phyloP scores from a whole-genome alignment of 306 rosid species.

The Cicer pinnatifidum region DNA sequence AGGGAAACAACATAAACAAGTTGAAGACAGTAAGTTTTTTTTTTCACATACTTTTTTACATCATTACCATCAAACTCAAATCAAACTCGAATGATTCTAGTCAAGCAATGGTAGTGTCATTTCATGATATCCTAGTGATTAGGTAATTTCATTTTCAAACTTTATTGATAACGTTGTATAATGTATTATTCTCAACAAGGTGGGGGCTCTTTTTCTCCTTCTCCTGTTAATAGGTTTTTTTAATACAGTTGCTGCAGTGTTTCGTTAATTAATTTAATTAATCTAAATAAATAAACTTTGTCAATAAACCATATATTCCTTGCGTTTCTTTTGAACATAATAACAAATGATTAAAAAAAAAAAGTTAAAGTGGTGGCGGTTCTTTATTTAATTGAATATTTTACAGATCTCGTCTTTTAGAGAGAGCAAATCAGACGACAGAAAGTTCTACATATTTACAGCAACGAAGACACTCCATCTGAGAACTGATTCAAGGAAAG shows the following conservation, averaged over 20 bases:
- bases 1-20: constrained; percentile 21
- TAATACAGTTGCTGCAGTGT: constrained; percentile 34
- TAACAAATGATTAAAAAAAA: too few relatives aligned
- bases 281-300: neutral
- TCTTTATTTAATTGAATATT: neutral
- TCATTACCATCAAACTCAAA: neutral
- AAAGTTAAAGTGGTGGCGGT: neutral
- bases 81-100: constrained; percentile 35
- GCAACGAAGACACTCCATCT: constrained; percentile 96
- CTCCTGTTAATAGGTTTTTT: neutral
- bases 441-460: constrained; percentile 79
- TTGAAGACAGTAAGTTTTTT: constrained; percentile 34
- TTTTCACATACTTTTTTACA: neutral
- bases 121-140: constrained; percentile 24
- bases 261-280: constrained; percentile 3
- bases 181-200: constrained; percentile 39
- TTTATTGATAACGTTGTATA: constrained; percentile 24
- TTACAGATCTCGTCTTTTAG: constrained; percentile 81
- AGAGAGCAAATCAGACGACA: constrained; percentile 94
- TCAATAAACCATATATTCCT: neutral
- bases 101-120: constrained; percentile 24
- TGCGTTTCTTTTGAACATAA: neutral
- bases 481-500: constrained; percentile 82
- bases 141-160: constrained; percentile 47
- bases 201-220: constrained; percentile 39